Evolutionary conservation across 331 rosid species (phyloP).

Genomic region (Spiraea crenata): DNA sequence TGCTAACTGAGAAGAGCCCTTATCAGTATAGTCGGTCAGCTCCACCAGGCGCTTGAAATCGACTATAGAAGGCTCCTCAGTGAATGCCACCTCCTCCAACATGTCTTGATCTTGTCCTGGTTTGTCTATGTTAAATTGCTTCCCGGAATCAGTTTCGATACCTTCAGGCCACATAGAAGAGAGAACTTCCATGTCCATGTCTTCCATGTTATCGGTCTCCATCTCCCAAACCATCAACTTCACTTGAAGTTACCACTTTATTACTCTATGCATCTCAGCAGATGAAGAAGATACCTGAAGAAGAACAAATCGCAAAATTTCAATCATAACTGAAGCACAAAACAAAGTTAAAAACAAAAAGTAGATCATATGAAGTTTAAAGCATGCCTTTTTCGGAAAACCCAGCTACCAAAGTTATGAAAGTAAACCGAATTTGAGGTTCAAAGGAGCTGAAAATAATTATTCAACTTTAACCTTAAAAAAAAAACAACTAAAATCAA

Average conservation of each 20-base stretch:
- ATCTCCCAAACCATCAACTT: conserved; percentile 77
- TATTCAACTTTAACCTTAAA: neutral
- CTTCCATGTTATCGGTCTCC: conserved; percentile 76
- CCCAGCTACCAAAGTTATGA: neutral
- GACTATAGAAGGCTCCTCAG: conserved; percentile 75
- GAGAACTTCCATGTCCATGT: conserved; percentile 75
- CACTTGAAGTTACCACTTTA: conserved; percentile 9
- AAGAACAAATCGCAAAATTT: neutral
- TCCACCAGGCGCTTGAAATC: conserved; percentile 88
- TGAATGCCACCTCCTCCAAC: conserved; percentile 74
- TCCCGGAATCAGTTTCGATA: conserved; percentile 64
- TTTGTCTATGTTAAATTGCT: conserved; percentile 85
- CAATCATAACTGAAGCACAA: too few relatives aligned
- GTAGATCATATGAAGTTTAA: neutral
- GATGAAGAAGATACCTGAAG: neutral
- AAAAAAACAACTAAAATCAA: neutral
- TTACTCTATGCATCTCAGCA: conserved; percentile 18
- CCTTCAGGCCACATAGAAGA: conserved; percentile 99
- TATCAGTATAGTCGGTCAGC: conserved; percentile 76
- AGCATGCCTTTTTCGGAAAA: neutral
- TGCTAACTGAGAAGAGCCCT: conserved; percentile 82
- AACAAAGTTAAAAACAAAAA: too few relatives aligned
- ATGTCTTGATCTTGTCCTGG: conserved; percentile 88
- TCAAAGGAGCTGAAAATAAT: neutral
- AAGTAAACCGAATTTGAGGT: conserved; percentile 3